Base-by-base conservation (phyloP, 2,329 filamentous ascomycete species). In the Beauveria brongniartii region DNA sequence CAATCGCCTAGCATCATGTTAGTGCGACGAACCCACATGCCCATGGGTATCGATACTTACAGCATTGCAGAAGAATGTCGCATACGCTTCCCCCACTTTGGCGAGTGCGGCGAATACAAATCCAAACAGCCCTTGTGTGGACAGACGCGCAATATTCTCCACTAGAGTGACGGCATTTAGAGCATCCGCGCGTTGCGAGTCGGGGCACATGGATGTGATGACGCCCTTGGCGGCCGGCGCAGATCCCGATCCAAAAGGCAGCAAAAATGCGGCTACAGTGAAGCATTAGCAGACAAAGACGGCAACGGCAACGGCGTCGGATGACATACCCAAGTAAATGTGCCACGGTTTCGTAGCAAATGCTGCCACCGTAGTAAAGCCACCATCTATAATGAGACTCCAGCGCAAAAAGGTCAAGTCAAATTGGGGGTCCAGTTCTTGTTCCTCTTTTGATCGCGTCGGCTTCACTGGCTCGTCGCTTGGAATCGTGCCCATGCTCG, bases 191-290 rank as follows among this genome's bases (percentile, higher is more conserved):
- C 87, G 78, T 60, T 87, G 81, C 0, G 77, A 77, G 1, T 82
- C 77, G 0, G 85, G 75, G 50, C 86, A 86, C 85, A 90, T 87
- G 61, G 88, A 82, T 0, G 88, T 81, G 62, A 90, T 89, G n/a
- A 87, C 85, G 0, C 87, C 88, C 65, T 90, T 91, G 1, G 86
- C 85, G 0, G 87, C 85, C 0, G 86, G 81, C 0, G 86, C 87
- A 0, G 87, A 87, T 0, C 88, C 88, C 0, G 87, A 87, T 0
- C 85, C 86, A 34, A 90, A 82, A 0, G 88, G 88, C 0, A 91
- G 76, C 1, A 90, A 69, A 28, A 83, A 80, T 0, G 85, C 85
- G 1, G 87, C 82, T 80, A 30, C 8, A 43, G 24, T 5, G 9
- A 30, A 28, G 55, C 34, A 37, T 61, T 26, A 64, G 43, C 40